These are phyloP conservation scores for Boletellus sp. DNA, from an alignment of 1,284 basidiomycete genomes.

Conservation along the genomic window DNA sequence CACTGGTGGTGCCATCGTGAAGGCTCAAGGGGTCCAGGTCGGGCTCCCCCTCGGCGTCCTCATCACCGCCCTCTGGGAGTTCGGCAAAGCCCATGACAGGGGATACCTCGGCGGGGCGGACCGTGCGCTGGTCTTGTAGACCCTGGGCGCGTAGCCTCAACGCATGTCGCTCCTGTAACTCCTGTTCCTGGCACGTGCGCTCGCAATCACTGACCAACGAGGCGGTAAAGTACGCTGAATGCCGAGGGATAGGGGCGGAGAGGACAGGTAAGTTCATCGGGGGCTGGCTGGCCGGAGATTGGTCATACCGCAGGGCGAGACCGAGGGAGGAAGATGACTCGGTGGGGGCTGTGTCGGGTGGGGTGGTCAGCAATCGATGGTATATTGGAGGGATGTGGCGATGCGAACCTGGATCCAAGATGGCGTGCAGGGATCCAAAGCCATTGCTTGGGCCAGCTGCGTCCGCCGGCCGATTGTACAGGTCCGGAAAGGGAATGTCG, in stretches of 20 bases:
- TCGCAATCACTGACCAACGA: conserved; percentile 32
- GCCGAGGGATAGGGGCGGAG: conserved; percentile 33
- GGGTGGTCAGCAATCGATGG: conserved; percentile 3
- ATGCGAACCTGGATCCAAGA: conserved; percentile 32
- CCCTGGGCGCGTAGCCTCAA: conserved; percentile 33
- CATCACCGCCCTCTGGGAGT: conserved; percentile 30
- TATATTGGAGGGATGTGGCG: background rate
- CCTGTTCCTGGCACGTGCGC: conserved; percentile 39
- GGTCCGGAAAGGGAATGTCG: conserved; percentile 26
- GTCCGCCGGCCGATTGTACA: conserved; percentile 27
- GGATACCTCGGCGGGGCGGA: conserved; percentile 33
- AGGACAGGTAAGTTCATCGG: conserved; percentile 26
- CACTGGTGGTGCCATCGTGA: conserved; percentile 19
- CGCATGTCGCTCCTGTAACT: conserved; percentile 34
- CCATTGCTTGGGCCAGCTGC: conserved; percentile 22
- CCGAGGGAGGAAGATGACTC: conserved; percentile 23
- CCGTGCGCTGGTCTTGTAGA: conserved; percentile 32
- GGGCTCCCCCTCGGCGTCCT: conserved; percentile 35
- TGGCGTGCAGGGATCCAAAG: conserved; percentile 19
- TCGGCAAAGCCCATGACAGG: conserved; percentile 31
- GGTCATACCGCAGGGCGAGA: conserved; percentile 27
- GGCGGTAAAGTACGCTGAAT: conserved; percentile 31
- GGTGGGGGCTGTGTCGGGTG: conserved; percentile 18
- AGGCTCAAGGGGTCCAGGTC: conserved; percentile 30
- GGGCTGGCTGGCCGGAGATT: conserved; percentile 15